These are phyloP conservation scores for Cadophora gregata DNA, from an alignment of 2,329 filamentous ascomycete species.

Conservation along the genomic window DNA sequence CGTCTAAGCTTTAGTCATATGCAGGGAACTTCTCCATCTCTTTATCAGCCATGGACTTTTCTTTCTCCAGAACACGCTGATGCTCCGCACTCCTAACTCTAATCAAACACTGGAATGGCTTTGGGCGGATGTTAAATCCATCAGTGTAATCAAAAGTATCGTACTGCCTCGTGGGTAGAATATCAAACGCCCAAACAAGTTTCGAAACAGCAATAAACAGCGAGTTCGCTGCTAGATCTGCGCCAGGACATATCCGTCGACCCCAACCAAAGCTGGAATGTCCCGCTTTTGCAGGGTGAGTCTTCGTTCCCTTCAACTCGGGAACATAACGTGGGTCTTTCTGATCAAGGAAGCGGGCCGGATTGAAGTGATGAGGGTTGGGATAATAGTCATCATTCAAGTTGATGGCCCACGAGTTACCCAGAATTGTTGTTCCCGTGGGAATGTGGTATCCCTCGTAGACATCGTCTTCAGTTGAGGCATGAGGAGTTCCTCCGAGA, in stretches of 20 bases:
- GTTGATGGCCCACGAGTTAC: conserved; percentile 49
- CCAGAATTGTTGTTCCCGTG: conserved; percentile 47
- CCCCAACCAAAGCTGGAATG: conserved; percentile 48
- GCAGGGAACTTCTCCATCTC: conserved; percentile 38
- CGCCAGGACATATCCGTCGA: conserved; percentile 61
- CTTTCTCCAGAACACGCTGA: conserved; percentile 42
- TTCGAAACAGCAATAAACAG: conserved; percentile 55
- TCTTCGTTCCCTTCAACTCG: conserved; percentile 31
- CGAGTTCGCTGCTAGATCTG: conserved; percentile 57
- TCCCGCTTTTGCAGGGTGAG: conserved; percentile 37
- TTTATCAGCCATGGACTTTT: conserved; percentile 41
- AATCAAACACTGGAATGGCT: conserved; percentile 45
- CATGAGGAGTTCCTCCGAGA: conserved; percentile 55
- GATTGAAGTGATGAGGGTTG: conserved; percentile 53
- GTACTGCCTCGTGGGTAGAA: conserved; percentile 33
- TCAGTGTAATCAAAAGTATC: conserved; percentile 41
- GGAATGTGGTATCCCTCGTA: conserved; percentile 50
- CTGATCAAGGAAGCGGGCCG: conserved; percentile 46
- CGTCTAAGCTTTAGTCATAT: conserved; percentile 24
- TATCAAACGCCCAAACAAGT: conserved; percentile 60
- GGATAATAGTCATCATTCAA: conserved; percentile 48
- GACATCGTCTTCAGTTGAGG: conserved; percentile 44
- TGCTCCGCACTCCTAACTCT: conserved; percentile 43
- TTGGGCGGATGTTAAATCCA: conserved; percentile 46
- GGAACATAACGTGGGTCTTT: conserved; percentile 40